Evolutionary conservation across 176 grass and related monocot species (phyloP).

Genomic region (Eleusine indica): DNA sequence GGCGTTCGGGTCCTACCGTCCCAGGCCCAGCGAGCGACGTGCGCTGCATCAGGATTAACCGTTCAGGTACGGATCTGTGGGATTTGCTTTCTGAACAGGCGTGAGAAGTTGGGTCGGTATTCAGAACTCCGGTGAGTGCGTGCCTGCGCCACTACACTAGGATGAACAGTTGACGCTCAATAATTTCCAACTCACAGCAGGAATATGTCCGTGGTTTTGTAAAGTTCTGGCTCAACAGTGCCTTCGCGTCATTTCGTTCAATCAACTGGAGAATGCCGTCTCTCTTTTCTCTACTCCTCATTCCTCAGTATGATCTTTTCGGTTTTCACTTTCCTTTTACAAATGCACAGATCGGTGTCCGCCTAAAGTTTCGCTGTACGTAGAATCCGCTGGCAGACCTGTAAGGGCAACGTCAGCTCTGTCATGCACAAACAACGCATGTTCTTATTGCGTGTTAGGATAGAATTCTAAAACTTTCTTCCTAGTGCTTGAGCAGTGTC

Average conservation of each 20-base stretch:
- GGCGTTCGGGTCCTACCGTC: constrained; percentile 9
- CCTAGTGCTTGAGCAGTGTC: not conserved
- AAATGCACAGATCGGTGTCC: constrained; percentile 12
- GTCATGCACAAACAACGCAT: not conserved
- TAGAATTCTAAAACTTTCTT: not conserved
- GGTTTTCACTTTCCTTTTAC: not conserved
- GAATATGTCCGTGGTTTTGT: constrained; percentile 33
- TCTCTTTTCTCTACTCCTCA: not conserved
- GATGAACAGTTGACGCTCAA: not conserved
- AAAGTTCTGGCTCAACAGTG: not conserved
- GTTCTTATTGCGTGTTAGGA: constrained; percentile 11
- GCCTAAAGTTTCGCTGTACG: not conserved
- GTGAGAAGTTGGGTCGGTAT: not conserved
- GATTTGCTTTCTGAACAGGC: not conserved
- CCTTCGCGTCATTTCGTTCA: constrained; percentile 17
- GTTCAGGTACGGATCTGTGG: not conserved
- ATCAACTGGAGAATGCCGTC: not conserved
- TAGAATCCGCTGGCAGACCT: constrained; percentile 1
- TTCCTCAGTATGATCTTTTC: not conserved
- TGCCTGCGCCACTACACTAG: constrained; percentile 30
- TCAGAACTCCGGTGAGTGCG: not conserved
- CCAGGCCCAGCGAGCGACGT: not conserved
- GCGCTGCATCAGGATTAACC: not conserved
- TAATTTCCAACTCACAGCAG: constrained; percentile 21
- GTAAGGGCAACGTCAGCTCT: constrained; percentile 22